phyloP scores from a whole-genome alignment of 129 eudicot genomes.

The Flaveria sonorensis region DNA sequence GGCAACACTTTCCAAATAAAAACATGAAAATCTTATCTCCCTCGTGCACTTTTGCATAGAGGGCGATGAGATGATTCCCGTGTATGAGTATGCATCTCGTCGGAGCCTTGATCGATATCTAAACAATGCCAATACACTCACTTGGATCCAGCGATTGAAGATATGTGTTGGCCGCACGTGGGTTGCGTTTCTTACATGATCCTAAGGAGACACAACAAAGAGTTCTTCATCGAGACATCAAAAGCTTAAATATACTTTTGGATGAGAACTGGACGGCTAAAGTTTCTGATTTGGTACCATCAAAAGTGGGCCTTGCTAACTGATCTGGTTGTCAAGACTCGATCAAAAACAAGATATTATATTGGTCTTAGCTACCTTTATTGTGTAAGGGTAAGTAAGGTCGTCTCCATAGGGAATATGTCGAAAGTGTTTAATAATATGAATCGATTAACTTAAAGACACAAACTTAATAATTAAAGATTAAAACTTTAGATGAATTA shows the following conservation, averaged over 20 bases:
- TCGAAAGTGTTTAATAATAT: too few species aligned
- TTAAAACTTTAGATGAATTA: too few species aligned
- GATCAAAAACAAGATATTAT: too few species aligned
- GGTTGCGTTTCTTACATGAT: constrained; percentile 9
- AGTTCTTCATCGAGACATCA: constrained; percentile 22
- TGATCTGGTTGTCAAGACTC: too few species aligned
- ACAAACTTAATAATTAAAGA: too few species aligned
- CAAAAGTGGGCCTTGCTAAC: background rate
- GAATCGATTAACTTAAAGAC: too few species aligned
- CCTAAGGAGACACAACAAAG: constrained; percentile 14
- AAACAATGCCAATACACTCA: background rate
- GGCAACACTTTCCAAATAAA: constrained; percentile 9
- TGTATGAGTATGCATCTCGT: constrained; percentile 29
- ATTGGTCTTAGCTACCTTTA: too few species aligned
- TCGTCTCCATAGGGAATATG: too few species aligned
- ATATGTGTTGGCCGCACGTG: constrained; percentile 18
- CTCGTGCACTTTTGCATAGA: constrained; percentile 7
- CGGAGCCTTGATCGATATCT: constrained; percentile 18
- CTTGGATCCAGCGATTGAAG: constrained; percentile 16
- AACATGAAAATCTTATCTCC: constrained; percentile 9
- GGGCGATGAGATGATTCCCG: constrained; percentile 11
- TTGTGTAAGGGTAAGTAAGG: too few species aligned
- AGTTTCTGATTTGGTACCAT: background rate
- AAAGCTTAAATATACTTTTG: constrained; percentile 6
- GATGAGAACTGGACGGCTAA: background rate